Percentiles rank a stretch among this genome's conserved stretches.
phyloP scores from a whole-genome alignment of 306 rosid species.

The Castanea mollissima region DNA sequence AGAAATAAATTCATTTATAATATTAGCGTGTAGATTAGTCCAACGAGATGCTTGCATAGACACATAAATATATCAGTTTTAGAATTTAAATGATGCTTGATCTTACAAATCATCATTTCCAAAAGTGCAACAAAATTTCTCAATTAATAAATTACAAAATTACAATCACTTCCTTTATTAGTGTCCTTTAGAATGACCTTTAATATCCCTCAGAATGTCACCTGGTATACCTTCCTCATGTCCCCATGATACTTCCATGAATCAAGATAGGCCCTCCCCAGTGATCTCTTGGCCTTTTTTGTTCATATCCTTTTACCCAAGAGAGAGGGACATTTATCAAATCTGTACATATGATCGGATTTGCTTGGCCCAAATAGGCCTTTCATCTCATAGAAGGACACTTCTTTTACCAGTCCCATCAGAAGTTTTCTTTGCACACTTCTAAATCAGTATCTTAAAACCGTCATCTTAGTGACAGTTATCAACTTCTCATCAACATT shows the following conservation, averaged over 20 bases:
- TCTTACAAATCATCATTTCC: background rate
- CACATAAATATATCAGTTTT: background rate
- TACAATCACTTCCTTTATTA: background rate
- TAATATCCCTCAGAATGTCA: background rate
- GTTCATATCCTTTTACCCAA: background rate
- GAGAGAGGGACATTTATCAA: background rate
- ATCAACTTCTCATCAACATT: background rate
- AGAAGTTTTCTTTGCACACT: background rate
- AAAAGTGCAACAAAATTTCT: background rate
- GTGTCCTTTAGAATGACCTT: background rate
- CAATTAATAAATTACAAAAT: background rate
- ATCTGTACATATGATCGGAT: background rate
- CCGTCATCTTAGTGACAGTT: background rate
- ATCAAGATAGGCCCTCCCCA: background rate
- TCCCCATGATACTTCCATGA: background rate
- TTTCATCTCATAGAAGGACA: background rate
- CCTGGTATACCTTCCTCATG: background rate
- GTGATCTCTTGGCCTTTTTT: background rate
- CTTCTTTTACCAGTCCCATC: background rate
- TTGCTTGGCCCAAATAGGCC: background rate
- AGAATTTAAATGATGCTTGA: background rate
- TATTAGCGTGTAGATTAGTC: background rate
- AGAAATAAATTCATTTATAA: background rate
- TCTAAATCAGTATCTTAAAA: background rate
- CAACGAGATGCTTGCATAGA: background rate